phyloP scores from a whole-genome alignment of 2,329 filamentous ascomycete genomes.

The Parafenestella ontariensis region DNA sequence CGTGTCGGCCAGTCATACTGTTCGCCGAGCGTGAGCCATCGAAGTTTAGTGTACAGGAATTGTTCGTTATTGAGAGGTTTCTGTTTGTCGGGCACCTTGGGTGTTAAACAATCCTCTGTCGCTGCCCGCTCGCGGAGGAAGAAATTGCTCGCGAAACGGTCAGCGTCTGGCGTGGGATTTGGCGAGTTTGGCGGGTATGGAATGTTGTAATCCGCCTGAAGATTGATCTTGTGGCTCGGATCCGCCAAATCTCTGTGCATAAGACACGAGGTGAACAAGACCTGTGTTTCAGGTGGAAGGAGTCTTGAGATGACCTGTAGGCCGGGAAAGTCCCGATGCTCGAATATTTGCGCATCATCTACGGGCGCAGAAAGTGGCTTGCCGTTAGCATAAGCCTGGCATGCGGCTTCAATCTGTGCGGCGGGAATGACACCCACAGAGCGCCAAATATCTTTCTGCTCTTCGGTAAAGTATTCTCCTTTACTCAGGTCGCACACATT shows the following conservation, averaged over 20 bases:
- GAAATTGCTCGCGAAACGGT: constrained; percentile 40
- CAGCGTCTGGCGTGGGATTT: constrained; percentile 43
- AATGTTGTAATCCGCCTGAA: constrained; percentile 80
- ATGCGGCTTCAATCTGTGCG: constrained; percentile 37
- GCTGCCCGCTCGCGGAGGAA: constrained; percentile 42
- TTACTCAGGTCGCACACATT: constrained; percentile 52
- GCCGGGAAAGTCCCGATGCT: constrained; percentile 55
- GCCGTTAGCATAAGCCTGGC: constrained; percentile 41
- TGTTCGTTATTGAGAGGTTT: constrained; percentile 74
- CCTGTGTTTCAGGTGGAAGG: constrained; percentile 74
- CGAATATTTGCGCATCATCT: constrained; percentile 42
- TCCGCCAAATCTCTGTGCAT: constrained; percentile 80
- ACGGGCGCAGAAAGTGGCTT: constrained; percentile 23
- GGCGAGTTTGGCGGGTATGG: constrained; percentile 59
- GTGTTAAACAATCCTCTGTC: constrained; percentile 47
- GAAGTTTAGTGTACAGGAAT: constrained; percentile 79
- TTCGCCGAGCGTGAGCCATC: constrained; percentile 93
- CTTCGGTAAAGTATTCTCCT: constrained; percentile 41
- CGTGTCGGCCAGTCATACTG: constrained; percentile 97
- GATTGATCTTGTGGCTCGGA: constrained; percentile 80
- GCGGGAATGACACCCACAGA: constrained; percentile 37
- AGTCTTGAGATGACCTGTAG: constrained; percentile 79
- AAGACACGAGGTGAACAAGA: constrained; percentile 73
- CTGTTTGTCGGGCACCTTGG: constrained; percentile 75
- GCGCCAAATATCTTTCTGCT: constrained; percentile 36